A percentile compares a stretch with the other conserved stretches of the same genome.
Conservation (phyloP, 176 grass and related monocot genomes). For the Otatea glauca region DNA sequence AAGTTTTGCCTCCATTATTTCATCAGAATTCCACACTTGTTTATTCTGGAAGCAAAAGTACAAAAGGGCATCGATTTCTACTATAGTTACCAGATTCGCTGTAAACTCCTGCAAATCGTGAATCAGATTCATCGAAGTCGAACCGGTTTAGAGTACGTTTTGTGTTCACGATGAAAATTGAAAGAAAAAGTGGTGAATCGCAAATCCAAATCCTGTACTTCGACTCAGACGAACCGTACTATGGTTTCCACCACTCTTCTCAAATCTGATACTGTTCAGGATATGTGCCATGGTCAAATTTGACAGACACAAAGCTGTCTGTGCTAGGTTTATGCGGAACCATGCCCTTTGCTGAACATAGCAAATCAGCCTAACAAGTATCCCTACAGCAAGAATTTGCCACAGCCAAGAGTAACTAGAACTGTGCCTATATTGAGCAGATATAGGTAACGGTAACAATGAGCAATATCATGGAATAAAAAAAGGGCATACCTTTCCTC, state of each 20-base stretch:
- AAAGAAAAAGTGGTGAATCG: no score
- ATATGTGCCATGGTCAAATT: no score
- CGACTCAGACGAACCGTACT: no score
- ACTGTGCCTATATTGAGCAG: not conserved
- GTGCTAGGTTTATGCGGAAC: not conserved
- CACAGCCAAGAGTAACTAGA: not conserved
- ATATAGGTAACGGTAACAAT: not conserved
- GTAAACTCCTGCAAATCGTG: no score
- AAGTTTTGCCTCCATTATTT: not conserved
- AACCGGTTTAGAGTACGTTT: no score
- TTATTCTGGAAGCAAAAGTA: not conserved
- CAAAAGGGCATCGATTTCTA: not conserved
- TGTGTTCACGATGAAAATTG: no score
- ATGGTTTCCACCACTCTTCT: not conserved
- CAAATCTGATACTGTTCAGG: no score
- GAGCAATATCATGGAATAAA: not conserved
- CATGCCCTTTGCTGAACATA: not conserved
- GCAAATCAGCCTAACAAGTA: not conserved
- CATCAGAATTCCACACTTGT: not conserved
- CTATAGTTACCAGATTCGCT: no score
- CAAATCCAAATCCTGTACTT: no score
- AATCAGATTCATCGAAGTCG: no score
- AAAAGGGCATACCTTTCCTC: no score
- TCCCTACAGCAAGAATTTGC: not conserved
- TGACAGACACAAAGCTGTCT: not conserved